Evolutionary conservation across 164 flowering plant species (phyloP).

Genomic region (Magnolia officinalis): DNA sequence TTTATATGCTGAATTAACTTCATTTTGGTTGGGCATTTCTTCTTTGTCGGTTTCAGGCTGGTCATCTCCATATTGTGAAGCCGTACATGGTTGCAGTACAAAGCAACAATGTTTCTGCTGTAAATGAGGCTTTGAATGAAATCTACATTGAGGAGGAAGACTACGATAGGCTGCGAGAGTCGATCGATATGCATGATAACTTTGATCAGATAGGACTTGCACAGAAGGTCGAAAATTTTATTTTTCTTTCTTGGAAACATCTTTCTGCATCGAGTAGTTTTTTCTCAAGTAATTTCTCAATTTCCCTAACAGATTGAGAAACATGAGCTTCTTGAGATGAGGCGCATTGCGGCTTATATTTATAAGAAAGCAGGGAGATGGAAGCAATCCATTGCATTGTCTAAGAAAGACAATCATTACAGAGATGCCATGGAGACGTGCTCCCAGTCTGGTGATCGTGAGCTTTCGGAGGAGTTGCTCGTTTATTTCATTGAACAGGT

Average conservation of each 20-base stretch:
- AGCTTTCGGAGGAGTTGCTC: conserved; percentile 94
- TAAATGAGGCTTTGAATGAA: conserved; percentile 91
- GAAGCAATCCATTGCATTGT: conserved; percentile 97
- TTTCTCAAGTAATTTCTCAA: neutral
- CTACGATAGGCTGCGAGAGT: conserved; percentile 89
- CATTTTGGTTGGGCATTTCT: no score
- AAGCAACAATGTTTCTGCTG: conserved; percentile 93
- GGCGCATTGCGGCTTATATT: conserved; percentile 95
- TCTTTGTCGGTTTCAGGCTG: conserved; percentile 58
- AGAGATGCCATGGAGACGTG: conserved; percentile 98
- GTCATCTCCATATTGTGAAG: conserved; percentile 85
- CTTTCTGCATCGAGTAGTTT: neutral
- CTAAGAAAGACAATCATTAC: conserved; percentile 94
- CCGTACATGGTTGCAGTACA: conserved; percentile 99
- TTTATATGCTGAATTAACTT: no score
- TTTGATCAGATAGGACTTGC: conserved; percentile 98
- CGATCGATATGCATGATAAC: conserved; percentile 90
- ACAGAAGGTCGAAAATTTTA: conserved; percentile 64
- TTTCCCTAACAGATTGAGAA: conserved; percentile 78
- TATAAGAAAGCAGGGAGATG: conserved; percentile 97
- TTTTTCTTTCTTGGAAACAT: no score
- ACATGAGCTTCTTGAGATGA: conserved; percentile 99
- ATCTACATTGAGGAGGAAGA: conserved; percentile 93
- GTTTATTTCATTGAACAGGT: conserved; percentile 98
- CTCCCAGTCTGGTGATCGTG: conserved; percentile 96